These are phyloP conservation scores for Helianthus tuberosus DNA, from an alignment of 129 eudicot species.

Conservation along the genomic window DNA sequence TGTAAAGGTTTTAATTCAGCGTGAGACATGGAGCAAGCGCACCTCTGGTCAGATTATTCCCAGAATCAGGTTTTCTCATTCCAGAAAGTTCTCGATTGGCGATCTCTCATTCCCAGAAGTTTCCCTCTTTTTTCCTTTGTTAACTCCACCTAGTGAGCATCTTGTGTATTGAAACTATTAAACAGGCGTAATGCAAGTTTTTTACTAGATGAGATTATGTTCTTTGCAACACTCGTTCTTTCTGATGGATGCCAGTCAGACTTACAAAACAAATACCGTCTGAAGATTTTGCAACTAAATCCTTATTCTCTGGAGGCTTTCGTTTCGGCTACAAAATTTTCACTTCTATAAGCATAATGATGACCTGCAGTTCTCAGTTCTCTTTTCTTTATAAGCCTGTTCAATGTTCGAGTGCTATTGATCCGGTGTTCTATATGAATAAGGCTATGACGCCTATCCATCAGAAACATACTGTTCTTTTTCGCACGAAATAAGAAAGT, in stretches of 20 bases:
- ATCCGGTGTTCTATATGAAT: constrained; percentile 40
- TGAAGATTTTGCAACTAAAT: constrained; percentile 42
- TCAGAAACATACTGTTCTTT: constrained; percentile 41
- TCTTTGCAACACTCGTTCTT: constrained; percentile 30
- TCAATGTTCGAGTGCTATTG: constrained; percentile 28
- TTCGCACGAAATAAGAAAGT: constrained; percentile 42
- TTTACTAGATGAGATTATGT: constrained; percentile 44
- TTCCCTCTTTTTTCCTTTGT: constrained; percentile 79
- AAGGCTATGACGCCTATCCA: constrained; percentile 56
- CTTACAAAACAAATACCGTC: constrained; percentile 29
- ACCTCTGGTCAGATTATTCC: constrained; percentile 72
- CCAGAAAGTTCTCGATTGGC: constrained; percentile 91
- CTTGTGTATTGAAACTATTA: constrained; percentile 51
- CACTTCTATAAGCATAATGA: constrained; percentile 35
- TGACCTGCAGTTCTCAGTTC: constrained; percentile 48
- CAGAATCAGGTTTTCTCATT: constrained; percentile 56
- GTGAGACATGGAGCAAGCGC: constrained; percentile 79
- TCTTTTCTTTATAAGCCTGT: constrained; percentile 31
- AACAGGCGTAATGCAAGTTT: constrained; percentile 61
- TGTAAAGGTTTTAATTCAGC: constrained; percentile 41
- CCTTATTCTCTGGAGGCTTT: constrained; percentile 32
- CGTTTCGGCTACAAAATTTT: constrained; percentile 25
- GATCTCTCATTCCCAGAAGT: constrained; percentile 64
- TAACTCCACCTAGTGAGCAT: constrained; percentile 88
- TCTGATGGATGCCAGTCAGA: constrained; percentile 48